phyloP scores from a whole-genome alignment of 352 stramenopile genomes.

The Globisporangium polare region DNA sequence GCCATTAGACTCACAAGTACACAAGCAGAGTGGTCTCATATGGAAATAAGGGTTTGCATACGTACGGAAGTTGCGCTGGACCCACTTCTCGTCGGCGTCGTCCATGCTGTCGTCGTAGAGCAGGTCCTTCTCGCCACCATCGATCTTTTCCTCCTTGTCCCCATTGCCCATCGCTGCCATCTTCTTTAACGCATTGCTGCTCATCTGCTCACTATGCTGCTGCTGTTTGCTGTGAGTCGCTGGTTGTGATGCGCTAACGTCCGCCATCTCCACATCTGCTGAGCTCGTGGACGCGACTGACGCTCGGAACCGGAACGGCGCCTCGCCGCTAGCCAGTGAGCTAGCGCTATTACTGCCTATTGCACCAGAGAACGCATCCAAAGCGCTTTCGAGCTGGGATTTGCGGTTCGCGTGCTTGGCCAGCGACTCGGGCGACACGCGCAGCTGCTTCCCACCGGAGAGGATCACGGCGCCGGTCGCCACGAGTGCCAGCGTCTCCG shows the following conservation, averaged over 20 bases:
- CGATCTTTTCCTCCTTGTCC: conserved; percentile 9
- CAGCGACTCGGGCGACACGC: conserved; percentile 32
- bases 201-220: conserved; percentile 19
- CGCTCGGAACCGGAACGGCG: conserved; percentile 41
- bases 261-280: conserved; percentile 20
- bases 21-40: background rate
- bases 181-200: background rate
- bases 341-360: background rate
- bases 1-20: conserved; percentile 7
- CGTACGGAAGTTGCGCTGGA: conserved; percentile 60
- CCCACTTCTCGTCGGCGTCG: conserved; percentile 66
- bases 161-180: conserved; percentile 9
- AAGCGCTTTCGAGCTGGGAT: conserved; percentile 39
- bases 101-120: conserved; percentile 66
- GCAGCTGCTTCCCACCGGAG: conserved; percentile 29
- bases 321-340: conserved; percentile 15
- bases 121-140: conserved; percentile 34
- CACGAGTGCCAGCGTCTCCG: conserved; percentile 10
- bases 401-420: conserved; percentile 32
- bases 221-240: conserved; percentile 2
- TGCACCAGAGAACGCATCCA: conserved; percentile 25
- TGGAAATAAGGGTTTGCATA: background rate
- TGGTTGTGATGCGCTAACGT: background rate
- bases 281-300: background rate
- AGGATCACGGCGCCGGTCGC: conserved; percentile 15